Evolutionary conservation across 169 alveolate species (phyloP).

Genomic region (Cryptosporidium andersoni): DNA sequence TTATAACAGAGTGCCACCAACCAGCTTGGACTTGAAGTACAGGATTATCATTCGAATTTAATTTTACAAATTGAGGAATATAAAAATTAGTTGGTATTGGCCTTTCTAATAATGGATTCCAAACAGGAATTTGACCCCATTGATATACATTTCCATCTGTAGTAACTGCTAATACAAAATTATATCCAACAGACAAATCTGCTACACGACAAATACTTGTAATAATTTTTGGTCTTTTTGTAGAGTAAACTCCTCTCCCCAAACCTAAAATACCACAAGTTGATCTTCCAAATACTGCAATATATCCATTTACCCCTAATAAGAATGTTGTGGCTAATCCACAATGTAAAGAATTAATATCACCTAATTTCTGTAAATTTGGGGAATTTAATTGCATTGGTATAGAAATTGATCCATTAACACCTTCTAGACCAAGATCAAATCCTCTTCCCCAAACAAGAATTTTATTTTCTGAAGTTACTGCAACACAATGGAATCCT

Average conservation of each 20-base stretch:
- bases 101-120: conserved; percentile 37
- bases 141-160: conserved; percentile 59
- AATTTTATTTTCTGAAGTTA: conserved; percentile 43
- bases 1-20: conserved; percentile 69
- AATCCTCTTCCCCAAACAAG: conserved; percentile 71
- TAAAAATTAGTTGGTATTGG: conserved; percentile 16
- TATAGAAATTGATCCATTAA: conserved; percentile 22
- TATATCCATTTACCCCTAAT: conserved; percentile 47
- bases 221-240: conserved; percentile 57
- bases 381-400: conserved; percentile 71
- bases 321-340: conserved; percentile 62
- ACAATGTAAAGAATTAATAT: conserved; percentile 48
- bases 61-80: conserved; percentile 22
- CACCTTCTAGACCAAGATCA: conserved; percentile 62
- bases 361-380: conserved; percentile 36
- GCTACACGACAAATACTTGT: conserved; percentile 37
- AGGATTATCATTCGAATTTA: conserved; percentile 7
- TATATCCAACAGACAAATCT: conserved; percentile 52
- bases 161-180: conserved; percentile 49
- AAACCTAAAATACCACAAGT: conserved; percentile 62
- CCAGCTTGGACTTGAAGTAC: conserved; percentile 61
- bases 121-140: conserved; percentile 67
- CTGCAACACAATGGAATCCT: conserved; percentile 67
- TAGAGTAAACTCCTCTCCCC: conserved; percentile 56
- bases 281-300: conserved; percentile 54